Conservation (phyloP, 805 yeast genomes). For the Starmerella stellata region DNA sequence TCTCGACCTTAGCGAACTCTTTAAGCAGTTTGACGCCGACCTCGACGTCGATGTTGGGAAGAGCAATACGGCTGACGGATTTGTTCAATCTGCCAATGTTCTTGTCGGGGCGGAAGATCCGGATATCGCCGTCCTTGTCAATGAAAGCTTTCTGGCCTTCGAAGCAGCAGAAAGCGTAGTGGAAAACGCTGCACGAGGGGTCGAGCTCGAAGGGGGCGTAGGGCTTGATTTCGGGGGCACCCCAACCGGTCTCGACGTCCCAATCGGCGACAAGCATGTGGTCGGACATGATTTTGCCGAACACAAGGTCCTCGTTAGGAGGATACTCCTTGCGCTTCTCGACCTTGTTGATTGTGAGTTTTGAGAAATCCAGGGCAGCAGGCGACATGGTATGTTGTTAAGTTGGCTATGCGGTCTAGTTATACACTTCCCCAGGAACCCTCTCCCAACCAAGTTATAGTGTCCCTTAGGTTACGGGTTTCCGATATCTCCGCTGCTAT, state of each 20-base stretch:
- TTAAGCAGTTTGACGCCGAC: slow-evolving; percentile 60
- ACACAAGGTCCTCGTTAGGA: slow-evolving; percentile 44
- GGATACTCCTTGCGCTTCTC: slow-evolving; percentile 34
- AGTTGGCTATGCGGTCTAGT: too few species aligned
- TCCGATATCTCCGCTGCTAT: too few species aligned
- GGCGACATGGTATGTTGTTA: slow-evolving; percentile 2
- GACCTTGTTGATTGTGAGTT: slow-evolving; percentile 31
- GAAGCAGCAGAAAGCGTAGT: slow-evolving; percentile 84
- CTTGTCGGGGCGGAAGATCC: slow-evolving; percentile 80
- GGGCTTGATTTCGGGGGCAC: slow-evolving; percentile 70
- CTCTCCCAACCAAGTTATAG: too few species aligned
- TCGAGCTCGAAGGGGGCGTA: slow-evolving; percentile 60
- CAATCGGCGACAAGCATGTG: slow-evolving; percentile 83
- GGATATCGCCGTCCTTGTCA: slow-evolving; percentile 36
- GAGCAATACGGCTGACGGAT: slow-evolving; percentile 75
- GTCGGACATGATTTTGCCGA: slow-evolving; percentile 60
- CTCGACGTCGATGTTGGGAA: slow-evolving; percentile 69
- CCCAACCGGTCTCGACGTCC: slow-evolving; percentile 69
- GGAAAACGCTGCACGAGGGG: slow-evolving; percentile 84
- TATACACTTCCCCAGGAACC: too few species aligned
- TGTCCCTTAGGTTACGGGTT: too few species aligned
- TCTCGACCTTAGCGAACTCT: slow-evolving; percentile 55
- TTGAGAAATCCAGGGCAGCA: slow-evolving; percentile 33
- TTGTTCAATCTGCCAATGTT: slow-evolving; percentile 83
- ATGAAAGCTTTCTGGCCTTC: slow-evolving; percentile 92